These are phyloP conservation scores for Fusarium foetens DNA, from an alignment of 2,329 filamentous ascomycete genomes.

Conservation along the genomic window DNA sequence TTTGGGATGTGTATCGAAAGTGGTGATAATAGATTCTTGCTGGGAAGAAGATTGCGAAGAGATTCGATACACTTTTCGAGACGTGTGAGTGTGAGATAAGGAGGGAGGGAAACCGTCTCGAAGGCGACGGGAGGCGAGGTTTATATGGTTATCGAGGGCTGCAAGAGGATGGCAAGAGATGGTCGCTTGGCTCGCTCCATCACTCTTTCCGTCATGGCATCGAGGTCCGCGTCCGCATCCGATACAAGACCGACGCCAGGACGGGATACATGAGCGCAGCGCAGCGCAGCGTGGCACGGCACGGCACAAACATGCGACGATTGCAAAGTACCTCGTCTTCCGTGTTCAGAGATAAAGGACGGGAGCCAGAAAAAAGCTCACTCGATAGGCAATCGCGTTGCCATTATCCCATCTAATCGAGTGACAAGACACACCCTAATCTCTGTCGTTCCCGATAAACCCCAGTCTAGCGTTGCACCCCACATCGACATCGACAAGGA, in stretches of 20 bases:
- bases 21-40: constrained; percentile 9
- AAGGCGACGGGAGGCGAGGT: constrained; percentile 30
- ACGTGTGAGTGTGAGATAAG: constrained; percentile 6
- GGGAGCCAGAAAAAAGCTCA: constrained; percentile 23
- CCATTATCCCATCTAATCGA: constrained; percentile 41
- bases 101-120: not conserved
- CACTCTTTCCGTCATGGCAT: constrained; percentile 29
- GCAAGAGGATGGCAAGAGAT: constrained; percentile 18
- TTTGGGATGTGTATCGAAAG: constrained; percentile 26
- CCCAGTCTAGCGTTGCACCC: constrained; percentile 31
- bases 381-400: constrained; percentile 33
- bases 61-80: constrained; percentile 9
- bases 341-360: constrained; percentile 17
- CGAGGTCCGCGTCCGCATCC: constrained; percentile 17
- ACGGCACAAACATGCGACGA: constrained; percentile 10
- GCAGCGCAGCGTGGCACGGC: not conserved
- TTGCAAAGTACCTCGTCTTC: constrained; percentile 15
- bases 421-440: constrained; percentile 35
- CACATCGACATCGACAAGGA: constrained; percentile 15
- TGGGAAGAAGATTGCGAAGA: constrained; percentile 5
- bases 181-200: constrained; percentile 1
- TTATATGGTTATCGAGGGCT: constrained; percentile 31
- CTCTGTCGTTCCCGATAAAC: constrained; percentile 40
- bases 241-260: constrained; percentile 20
- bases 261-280: not conserved